Evolutionary conservation across 2,329 filamentous ascomycete species (phyloP).

Genomic region (Elsinoe batatas): DNA sequence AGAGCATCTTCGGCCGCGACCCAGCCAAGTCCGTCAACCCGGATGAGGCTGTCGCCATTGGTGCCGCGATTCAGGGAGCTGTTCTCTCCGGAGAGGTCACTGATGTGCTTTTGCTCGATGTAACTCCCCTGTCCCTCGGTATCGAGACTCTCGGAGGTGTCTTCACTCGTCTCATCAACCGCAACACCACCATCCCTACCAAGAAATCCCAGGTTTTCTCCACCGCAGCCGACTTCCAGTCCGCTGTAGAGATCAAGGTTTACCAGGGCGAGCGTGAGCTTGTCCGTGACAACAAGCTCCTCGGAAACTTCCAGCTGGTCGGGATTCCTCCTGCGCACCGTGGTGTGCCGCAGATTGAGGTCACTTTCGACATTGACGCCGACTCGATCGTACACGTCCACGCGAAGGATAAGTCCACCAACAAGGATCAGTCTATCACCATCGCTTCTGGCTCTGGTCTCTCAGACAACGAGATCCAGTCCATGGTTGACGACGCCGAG

Average conservation of each 20-base stretch:
- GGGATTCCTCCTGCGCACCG: conserved; percentile 93
- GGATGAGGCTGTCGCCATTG: conserved; percentile 94
- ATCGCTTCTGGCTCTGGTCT: conserved; percentile 97
- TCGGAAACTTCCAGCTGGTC: conserved; percentile 98
- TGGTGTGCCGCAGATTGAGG: conserved; percentile 92
- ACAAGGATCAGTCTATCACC: conserved; percentile 99
- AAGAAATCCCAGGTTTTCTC: conserved; percentile 99
- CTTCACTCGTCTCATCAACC: conserved; percentile 96
- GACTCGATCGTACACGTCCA: conserved; percentile 97
- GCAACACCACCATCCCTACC: conserved; percentile 97
- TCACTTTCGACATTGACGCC: conserved; percentile 97
- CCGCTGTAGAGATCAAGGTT: conserved; percentile 98
- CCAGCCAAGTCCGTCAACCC: conserved; percentile 98
- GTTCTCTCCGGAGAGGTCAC: conserved; percentile 95
- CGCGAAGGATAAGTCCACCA: conserved; percentile 97
- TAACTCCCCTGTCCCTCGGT: conserved; percentile 91
- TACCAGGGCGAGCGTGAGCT: conserved; percentile 99
- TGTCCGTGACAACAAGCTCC: conserved; percentile 94
- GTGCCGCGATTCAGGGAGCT: conserved; percentile 93
- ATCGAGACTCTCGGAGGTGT: conserved; percentile 97
- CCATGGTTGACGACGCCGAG: conserved; percentile 97
- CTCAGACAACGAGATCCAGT: conserved; percentile 86
- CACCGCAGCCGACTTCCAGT: conserved; percentile 95
- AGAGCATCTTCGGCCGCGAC: conserved; percentile 92
- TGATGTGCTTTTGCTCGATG: conserved; percentile 88